These are phyloP conservation scores for Ceratobasidium papillatum DNA, from an alignment of 1,284 basidiomycete species.

Conservation along the genomic window DNA sequence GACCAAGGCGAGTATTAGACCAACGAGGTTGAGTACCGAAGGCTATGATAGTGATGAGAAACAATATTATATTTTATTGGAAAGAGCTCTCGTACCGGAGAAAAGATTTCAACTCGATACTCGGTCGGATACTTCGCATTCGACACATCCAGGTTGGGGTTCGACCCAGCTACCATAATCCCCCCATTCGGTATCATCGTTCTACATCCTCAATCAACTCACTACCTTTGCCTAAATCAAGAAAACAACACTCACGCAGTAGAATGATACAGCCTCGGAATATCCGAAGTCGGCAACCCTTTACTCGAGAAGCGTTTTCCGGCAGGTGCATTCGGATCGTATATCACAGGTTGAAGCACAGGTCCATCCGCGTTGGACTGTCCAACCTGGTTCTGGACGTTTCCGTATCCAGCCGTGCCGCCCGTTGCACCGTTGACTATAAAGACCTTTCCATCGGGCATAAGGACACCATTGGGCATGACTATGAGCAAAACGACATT, in stretches of 20 bases:
- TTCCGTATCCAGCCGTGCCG: constrained; percentile 61
- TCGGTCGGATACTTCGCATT: constrained; percentile 73
- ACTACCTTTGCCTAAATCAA: neutral
- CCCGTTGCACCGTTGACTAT: constrained; percentile 60
- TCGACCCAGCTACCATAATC: constrained; percentile 80
- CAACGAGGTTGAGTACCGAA: neutral
- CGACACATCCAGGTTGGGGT: constrained; percentile 78
- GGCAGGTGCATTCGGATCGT: constrained; percentile 58
- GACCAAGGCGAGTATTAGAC: neutral
- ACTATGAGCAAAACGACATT: constrained; percentile 54
- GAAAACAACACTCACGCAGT: constrained; percentile 45
- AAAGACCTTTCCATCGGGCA: constrained; percentile 63
- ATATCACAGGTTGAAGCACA: constrained; percentile 57
- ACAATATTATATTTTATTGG: constrained; percentile 79
- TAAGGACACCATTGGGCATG: constrained; percentile 61
- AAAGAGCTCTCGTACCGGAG: constrained; percentile 81
- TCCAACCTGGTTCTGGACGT: constrained; percentile 59
- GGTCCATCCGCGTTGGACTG: constrained; percentile 61
- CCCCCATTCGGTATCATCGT: constrained; percentile 80
- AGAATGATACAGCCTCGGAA: constrained; percentile 59
- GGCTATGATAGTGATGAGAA: constrained; percentile 45
- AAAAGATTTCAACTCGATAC: constrained; percentile 83
- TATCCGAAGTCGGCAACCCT: constrained; percentile 59
- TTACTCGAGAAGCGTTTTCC: constrained; percentile 60
- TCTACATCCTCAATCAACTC: neutral